phyloP scores from a whole-genome alignment of 2,329 filamentous ascomycete genomes.

The Leptographium galeiforme region DNA sequence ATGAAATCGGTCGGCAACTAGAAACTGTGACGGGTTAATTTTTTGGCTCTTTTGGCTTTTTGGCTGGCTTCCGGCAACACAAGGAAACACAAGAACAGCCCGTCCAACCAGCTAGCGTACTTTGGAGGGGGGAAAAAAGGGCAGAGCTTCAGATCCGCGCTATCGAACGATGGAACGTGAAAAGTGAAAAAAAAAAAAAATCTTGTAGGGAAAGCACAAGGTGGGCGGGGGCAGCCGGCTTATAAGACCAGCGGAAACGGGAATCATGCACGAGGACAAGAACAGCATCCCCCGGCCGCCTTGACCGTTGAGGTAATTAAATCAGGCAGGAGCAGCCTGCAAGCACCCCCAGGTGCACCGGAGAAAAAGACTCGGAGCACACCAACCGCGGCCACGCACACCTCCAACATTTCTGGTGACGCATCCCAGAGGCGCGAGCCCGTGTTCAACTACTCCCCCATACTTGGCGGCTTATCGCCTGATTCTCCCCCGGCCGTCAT shows the following conservation, averaged over 20 bases:
- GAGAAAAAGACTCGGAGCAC: background rate
- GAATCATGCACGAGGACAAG: too few species aligned
- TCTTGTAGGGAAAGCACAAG: too few species aligned
- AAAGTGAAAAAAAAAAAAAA: background rate
- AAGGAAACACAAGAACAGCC: background rate
- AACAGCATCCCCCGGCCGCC: too few species aligned
- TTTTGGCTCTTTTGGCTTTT: too few species aligned
- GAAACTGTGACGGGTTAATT: background rate
- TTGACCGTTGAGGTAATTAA: background rate
- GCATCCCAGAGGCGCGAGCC: background rate
- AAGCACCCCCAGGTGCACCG: background rate
- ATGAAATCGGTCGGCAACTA: constrained; percentile 1
- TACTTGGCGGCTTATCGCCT: background rate
- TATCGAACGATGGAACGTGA: too few species aligned
- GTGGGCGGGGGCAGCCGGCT: too few species aligned
- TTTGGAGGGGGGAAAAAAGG: background rate
- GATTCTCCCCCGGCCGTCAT: background rate
- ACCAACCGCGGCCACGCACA: background rate
- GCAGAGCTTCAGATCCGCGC: background rate
- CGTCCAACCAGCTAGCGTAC: background rate
- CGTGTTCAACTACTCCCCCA: background rate
- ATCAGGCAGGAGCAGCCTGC: background rate
- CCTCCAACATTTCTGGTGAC: background rate
- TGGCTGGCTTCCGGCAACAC: background rate
- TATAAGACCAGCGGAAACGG: too few species aligned